These are phyloP conservation scores for Pythium dissotocum DNA, from an alignment of 352 stramenopile species.

Conservation along the genomic window DNA sequence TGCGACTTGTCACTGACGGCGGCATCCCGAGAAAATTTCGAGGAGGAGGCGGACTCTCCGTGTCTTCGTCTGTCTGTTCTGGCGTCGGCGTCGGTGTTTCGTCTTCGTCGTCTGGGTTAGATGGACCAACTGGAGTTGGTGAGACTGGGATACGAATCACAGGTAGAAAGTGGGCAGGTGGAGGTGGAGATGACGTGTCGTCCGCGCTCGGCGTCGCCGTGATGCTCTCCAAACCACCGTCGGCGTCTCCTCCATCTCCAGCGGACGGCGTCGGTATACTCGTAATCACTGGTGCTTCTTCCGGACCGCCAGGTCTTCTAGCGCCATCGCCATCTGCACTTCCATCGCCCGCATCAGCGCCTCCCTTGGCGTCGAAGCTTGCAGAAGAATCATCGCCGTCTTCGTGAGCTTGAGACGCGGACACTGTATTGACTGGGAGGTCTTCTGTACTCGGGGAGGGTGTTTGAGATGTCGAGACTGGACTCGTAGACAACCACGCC, in stretches of 20 bases:
- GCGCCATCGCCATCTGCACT: background rate
- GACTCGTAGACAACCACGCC: background rate
- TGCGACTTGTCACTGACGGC: background rate
- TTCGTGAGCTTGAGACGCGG: background rate
- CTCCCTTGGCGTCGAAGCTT: background rate
- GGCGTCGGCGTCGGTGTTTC: background rate
- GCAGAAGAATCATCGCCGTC: background rate
- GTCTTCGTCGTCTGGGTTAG: background rate
- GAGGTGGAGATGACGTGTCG: background rate
- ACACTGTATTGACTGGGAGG: background rate
- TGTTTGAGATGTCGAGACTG: background rate
- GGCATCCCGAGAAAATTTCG: background rate
- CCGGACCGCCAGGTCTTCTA: no score
- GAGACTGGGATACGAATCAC: background rate
- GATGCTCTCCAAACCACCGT: background rate
- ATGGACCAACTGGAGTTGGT: background rate
- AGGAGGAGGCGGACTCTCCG: constrained; percentile 2
- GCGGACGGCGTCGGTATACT: background rate
- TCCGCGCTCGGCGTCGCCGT: background rate
- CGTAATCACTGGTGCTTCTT: no score
- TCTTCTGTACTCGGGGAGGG: background rate
- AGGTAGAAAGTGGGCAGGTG: background rate
- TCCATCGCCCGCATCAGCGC: background rate
- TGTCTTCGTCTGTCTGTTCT: background rate
- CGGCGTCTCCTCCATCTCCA: background rate